Base-by-base conservation (phyloP, 2,329 filamentous ascomycete genomes). In the Fusarium sp. region DNA sequence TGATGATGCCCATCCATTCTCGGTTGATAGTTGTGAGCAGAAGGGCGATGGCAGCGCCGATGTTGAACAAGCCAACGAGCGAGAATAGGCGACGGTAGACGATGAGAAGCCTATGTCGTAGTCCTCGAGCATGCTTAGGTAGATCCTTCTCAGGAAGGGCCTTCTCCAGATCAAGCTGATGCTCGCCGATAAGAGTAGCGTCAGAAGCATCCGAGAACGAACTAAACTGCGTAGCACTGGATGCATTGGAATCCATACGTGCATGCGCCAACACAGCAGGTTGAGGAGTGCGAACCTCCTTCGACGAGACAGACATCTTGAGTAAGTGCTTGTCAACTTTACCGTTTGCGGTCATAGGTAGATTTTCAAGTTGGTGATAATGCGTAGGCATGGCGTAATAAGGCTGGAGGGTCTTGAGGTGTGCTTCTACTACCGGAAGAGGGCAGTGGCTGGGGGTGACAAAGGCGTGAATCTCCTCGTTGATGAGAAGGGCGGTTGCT, bases 71-170 rank as follows among this genome's bases (percentile, higher is more conserved):
- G 53, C 84, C 82, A 18, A 87, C 80, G 3, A 87, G 44, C 12
- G 84, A 83, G 73, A 89, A 88, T 2, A 89, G 81, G 2, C 84
- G 82, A 5, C 86, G 83, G 68, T 89, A 89, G 15, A 86, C 79
- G 53, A 84, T 85, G 65, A 87, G 79, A 20, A 86, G 71, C 26
- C 81, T 79, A 64, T 82, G 78, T 2, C 81, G 77, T 12, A 84
- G 49, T 26, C 78, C 80, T 16, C 81, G 78, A n/a, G 75, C 72
- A 16, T 75, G 75, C 37, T 81, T 80, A 8, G 74, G 72, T 11
- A 80, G 77, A 28, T 78, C 78, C 74, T 85, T 85, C 2, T 76
- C 75, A 1, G 82, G 82, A 2, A 84, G 67, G 3, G 77, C 78
- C 4, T 70, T 63, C 42, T 74, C 72, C 23, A 79, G 72, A 52